Conservation (phyloP, 139 green algal genomes). For the Coccomyxa sp. region DNA sequence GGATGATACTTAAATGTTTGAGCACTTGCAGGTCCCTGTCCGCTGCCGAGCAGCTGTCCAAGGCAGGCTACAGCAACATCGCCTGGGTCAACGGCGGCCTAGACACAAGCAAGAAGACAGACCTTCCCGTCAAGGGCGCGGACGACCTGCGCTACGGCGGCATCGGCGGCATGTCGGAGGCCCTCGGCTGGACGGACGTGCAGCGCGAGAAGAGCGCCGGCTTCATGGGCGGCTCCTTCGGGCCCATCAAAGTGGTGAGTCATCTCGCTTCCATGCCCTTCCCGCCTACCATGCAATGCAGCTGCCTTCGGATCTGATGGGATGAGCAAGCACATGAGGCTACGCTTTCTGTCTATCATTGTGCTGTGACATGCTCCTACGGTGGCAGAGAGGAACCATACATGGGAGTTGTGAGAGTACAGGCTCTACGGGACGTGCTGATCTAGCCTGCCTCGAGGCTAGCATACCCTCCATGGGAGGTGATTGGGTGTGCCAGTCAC, state of each 20-base stretch:
- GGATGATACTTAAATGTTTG: too few relatives aligned
- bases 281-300: not conserved
- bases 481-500: too few relatives aligned
- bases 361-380: too few relatives aligned
- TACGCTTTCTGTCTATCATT: too few relatives aligned
- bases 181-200: slow-evolving; percentile 86
- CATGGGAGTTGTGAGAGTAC: too few relatives aligned
- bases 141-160: slow-evolving; percentile 68
- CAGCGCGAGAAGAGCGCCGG: slow-evolving; percentile 57
- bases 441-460: too few relatives aligned
- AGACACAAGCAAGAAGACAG: slow-evolving; percentile 68
- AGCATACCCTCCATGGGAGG: too few relatives aligned
- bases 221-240: slow-evolving; percentile 15
- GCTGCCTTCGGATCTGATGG: not conserved
- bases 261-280: not conserved
- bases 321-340: too few relatives aligned
- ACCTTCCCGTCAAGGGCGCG: slow-evolving; percentile 49
- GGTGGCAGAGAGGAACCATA: too few relatives aligned
- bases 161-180: slow-evolving; percentile 79
- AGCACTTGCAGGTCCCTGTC: slow-evolving; percentile 71
- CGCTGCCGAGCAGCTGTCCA: slow-evolving; percentile 58
- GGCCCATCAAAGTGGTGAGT: slow-evolving; percentile 2
- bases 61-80: slow-evolving; percentile 68
- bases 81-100: slow-evolving; percentile 91
- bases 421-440: too few relatives aligned